phyloP scores from a whole-genome alignment of 306 rosid genomes.

The Vicia sativa region DNA sequence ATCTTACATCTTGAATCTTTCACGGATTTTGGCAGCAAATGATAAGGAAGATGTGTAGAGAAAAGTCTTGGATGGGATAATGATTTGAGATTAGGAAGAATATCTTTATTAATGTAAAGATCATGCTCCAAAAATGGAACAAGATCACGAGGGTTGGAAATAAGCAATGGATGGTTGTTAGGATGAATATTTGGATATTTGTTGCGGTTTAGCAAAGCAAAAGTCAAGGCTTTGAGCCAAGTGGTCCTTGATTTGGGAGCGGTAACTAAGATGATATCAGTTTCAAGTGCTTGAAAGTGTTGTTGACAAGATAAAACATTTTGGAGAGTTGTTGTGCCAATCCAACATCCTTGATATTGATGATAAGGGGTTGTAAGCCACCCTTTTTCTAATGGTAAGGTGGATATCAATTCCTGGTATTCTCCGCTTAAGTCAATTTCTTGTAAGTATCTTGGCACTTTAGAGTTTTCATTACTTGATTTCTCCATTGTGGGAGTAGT shows the following conservation, averaged over 20 bases:
- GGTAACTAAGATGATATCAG: neutral
- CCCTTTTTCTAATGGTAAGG: neutral
- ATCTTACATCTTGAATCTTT: too few relatives aligned
- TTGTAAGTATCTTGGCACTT: neutral
- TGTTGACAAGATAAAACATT: neutral
- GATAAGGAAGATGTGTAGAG: too few relatives aligned
- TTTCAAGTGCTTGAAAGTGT: conserved; percentile 4
- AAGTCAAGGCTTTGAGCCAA: conserved; percentile 15
- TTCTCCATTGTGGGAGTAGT: too few relatives aligned
- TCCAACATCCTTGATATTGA: neutral
- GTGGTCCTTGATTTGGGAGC: neutral
- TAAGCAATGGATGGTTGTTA: conserved; percentile 31
- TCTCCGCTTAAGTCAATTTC: neutral
- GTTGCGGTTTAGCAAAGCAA: conserved; percentile 17
- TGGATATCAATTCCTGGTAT: neutral
- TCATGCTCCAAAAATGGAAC: conserved; percentile 5
- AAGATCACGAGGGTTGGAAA: conserved; percentile 4
- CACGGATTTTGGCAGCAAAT: too few relatives aligned
- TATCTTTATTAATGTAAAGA: too few relatives aligned
- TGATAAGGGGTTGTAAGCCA: neutral
- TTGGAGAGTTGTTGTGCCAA: neutral
- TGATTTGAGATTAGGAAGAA: too few relatives aligned
- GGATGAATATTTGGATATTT: neutral
- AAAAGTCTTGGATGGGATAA: too few relatives aligned
- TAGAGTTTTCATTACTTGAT: neutral